Conservation (phyloP, 495 filamentous ascomycete genomes). For the Penicillium chermesinum region DNA sequence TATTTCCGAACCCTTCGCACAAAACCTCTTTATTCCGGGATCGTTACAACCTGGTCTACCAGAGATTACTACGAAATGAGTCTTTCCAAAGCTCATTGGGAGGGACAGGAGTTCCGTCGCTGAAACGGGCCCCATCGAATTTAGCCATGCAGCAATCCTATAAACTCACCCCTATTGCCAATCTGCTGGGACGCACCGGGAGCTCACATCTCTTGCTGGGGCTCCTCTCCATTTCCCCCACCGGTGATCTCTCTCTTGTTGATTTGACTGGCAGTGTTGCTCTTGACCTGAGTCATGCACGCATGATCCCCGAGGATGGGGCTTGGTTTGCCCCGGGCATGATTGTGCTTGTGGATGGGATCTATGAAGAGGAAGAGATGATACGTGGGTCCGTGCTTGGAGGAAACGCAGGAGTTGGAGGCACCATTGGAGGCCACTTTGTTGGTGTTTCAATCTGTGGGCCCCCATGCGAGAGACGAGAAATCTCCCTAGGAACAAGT, state of each 20-base stretch:
- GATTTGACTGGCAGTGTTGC: constrained; percentile 84
- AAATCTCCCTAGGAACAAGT: constrained; percentile 67
- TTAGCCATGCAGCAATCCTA: constrained; percentile 58
- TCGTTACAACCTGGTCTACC: constrained; percentile 83
- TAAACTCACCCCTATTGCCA: constrained; percentile 88
- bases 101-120: constrained; percentile 36
- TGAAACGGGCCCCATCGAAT: constrained; percentile 53
- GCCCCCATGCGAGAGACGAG: constrained; percentile 81
- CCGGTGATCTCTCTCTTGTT: constrained; percentile 73
- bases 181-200: constrained; percentile 84
- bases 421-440: constrained; percentile 83
- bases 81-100: constrained; percentile 76
- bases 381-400: constrained; percentile 61
- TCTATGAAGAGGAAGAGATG: constrained; percentile 87
- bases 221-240: constrained; percentile 72
- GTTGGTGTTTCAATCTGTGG: constrained; percentile 84
- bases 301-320: constrained; percentile 74
- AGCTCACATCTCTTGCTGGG: constrained; percentile 83
- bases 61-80: constrained; percentile 86
- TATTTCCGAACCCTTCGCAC: constrained; percentile 73
- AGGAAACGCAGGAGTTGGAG: constrained; percentile 73
- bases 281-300: constrained; percentile 76
- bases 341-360: constrained; percentile 89
- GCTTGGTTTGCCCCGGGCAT: constrained; percentile 91
- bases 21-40: constrained; percentile 85